Base-by-base conservation (phyloP, 176 grass and related monocot genomes). In the Aegilops bicornis region DNA sequence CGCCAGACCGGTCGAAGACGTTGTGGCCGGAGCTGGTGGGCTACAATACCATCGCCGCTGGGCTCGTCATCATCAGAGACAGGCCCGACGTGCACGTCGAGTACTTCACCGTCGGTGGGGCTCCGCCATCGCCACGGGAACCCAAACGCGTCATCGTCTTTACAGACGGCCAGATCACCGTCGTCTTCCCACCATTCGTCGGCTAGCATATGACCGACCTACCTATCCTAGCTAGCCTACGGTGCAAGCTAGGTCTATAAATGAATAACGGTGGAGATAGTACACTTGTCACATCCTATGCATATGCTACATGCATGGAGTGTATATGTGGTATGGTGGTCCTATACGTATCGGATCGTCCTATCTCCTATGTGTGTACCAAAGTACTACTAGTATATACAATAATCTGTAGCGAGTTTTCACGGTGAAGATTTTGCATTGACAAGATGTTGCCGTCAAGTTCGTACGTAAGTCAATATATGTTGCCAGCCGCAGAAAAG, bases 1-100 rank as follows among this genome's bases (percentile, higher is more conserved):
- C 15, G 15, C 36, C 82, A 3, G 37, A 74, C 16, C 17, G 40
- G 71, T 17, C 47, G 27, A 70, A 37, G 76, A 59, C 17, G 23
- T 8, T 47, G 10, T 86, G 84, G 84, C 64, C 84, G 64, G 84
- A 86, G 84, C 1, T 79, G 75, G 75, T 86, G 48, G 76, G 84
- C 0, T 43, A 11, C 10, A n/a, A 50, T 48, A 16, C 40, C 15
- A 4, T 73, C 3, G 7, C 0, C 2, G 82, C 82, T 35, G 69
- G 3, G 52, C 2, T 83, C 8, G 22, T 0, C 33, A 74, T 83
- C 69, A 0, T 5, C 15, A 6, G 37, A 69, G 82, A 83, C 31
- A 61, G 82, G 82, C 69, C n/a, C 0, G 69, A 45, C n/a, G 69
- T 74, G 9, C 19, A 15, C 2, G n/a, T 83, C 15, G 0, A 7